A percentile compares a stretch with the other conserved stretches of the same genome.
phyloP scores from a whole-genome alignment of 2,329 filamentous ascomycete species.

The Calcarisporium arbuscula region DNA sequence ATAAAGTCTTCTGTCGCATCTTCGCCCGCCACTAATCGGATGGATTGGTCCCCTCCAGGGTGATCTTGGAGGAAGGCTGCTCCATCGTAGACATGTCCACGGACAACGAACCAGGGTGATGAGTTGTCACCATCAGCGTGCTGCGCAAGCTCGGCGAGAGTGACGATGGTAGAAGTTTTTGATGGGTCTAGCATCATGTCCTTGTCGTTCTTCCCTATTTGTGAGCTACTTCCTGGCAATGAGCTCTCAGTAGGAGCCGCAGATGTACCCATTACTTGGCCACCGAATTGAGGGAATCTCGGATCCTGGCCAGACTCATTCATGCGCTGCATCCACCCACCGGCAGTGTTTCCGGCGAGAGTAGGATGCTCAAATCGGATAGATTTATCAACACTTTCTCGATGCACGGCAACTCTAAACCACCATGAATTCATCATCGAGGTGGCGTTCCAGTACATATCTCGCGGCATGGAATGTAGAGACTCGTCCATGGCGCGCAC shows the following conservation, averaged over 20 bases:
- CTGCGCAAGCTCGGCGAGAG: constrained; percentile 63
- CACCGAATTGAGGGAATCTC: too few relatives aligned
- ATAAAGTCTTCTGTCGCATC: constrained; percentile 86
- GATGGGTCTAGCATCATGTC: constrained; percentile 43
- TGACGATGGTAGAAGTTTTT: constrained; percentile 55
- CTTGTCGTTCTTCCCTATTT: constrained; percentile 41
- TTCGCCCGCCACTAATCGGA: constrained; percentile 72
- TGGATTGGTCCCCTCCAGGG: constrained; percentile 80
- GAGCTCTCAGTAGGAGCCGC: constrained; percentile 74
- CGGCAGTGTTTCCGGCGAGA: constrained; percentile 66
- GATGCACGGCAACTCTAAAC: constrained; percentile 74
- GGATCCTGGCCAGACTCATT: constrained; percentile 76
- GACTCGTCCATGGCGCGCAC: constrained; percentile 86
- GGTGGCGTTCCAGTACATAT: constrained; percentile 94
- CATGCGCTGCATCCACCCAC: constrained; percentile 90
- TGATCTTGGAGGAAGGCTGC: constrained; percentile 74
- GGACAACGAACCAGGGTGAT: constrained; percentile 89
- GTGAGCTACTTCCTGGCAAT: constrained; percentile 78
- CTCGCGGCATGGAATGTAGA: constrained; percentile 78
- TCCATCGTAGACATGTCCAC: constrained; percentile 85
- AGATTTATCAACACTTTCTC: constrained; percentile 48
- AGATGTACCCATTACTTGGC: too few relatives aligned
- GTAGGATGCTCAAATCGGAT: constrained; percentile 86
- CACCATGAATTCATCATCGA: constrained; percentile 99
- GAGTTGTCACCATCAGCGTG: constrained; percentile 56